Base-by-base conservation (phyloP, 768 basidiomycete species). In the Rhizopogon vesiculosus region DNA sequence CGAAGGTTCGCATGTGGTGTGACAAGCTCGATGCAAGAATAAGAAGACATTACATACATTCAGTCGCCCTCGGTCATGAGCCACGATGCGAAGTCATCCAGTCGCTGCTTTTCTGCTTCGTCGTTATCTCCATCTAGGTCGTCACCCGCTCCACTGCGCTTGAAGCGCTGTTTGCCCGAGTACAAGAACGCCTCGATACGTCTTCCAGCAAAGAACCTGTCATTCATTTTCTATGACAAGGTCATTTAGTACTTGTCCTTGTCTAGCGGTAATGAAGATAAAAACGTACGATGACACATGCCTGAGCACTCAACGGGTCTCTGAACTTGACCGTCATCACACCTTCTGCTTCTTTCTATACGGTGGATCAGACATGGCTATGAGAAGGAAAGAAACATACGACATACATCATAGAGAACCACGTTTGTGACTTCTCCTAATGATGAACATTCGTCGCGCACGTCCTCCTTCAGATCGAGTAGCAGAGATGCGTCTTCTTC, bases 321-420 rank as follows among this genome's bases (percentile, higher is more conserved):
- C 85, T 85, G 76, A 98, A 99, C 63, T 98, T 97, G 59, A 98
- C 86, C 0, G 94, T 95, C 85, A 98, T 98, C 59, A 98, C 73
- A 3, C 97, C 96, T 39, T 96, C 93, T 35, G 83, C 72, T 69
- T 99, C 97, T 78, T 87, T 84, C 94, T 99, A 72, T 42, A 56
- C 19, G 42, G 9, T 5, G 44, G 13, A 54, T 48, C 19, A 13
- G 40, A 39, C 18, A 41, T 46, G 40, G 53, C 16, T 10, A 50
- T 56, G 10, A 62, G 55, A 39, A 28, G 44, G 29, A 43, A 31
- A 35, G 39, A 53, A 52, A 35, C 46, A 33, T 16, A 44, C 2
- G 9, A 25, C 91, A 70, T 69, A 96, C 96, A 73, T 99, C 96
- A 65, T 96, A 98, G 41, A 99, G 71, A 31, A 93, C 86, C 1